Evolutionary conservation across 2,329 filamentous ascomycete genomes (phyloP).

Genomic region (Fusarium paranaense): DNA sequence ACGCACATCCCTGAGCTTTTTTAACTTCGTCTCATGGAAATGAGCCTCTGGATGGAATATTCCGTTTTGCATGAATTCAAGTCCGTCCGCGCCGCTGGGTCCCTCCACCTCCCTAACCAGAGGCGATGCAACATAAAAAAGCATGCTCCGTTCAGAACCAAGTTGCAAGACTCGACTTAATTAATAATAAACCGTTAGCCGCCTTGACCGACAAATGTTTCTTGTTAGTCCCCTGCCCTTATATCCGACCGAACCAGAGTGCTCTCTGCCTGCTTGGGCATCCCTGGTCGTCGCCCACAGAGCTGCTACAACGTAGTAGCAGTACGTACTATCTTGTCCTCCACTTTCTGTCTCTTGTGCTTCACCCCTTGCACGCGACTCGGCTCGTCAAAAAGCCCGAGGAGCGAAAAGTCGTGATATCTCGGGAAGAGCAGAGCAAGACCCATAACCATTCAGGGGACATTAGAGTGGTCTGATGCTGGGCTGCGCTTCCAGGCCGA

Average conservation of each 20-base stretch:
- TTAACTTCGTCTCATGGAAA: not conserved
- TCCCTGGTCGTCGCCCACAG: not conserved
- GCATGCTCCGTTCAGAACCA: not conserved
- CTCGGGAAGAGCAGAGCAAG: not conserved
- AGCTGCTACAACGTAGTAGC: not conserved
- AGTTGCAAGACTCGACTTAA: not conserved
- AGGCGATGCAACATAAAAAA: conserved; percentile 1
- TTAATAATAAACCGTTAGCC: conserved; percentile 1
- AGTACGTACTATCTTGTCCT: not conserved
- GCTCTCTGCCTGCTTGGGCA: not conserved
- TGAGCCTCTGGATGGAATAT: not conserved
- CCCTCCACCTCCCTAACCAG: not conserved
- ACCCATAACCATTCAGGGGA: not conserved
- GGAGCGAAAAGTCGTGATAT: not conserved
- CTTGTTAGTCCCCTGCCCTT: not conserved
- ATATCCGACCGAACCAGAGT: conserved; percentile 9
- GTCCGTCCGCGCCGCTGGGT: not conserved
- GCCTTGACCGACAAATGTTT: not conserved
- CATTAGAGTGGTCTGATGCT: not conserved
- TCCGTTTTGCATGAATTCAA: conserved; percentile 2
- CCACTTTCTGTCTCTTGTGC: not conserved
- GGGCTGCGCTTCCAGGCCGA: not conserved
- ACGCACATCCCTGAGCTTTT: not conserved
- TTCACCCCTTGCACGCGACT: not conserved
- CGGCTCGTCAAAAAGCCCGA: not conserved